A percentile compares a stretch with the other conserved stretches of the same genome.
Conservation (phyloP, 306 rosid species). For the Gleditsia sinensis region DNA sequence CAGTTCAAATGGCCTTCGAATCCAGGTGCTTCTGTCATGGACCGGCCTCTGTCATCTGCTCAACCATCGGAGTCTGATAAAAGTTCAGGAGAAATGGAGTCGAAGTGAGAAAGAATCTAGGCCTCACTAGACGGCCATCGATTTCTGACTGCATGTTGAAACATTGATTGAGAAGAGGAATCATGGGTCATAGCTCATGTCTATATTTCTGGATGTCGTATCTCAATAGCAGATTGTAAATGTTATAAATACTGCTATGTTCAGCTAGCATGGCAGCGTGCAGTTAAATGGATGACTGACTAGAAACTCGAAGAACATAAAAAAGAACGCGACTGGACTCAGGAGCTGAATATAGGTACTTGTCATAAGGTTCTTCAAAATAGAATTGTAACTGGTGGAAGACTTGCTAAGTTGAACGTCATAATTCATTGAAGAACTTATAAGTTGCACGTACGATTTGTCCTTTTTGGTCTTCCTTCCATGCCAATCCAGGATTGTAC, state of each 20-base stretch:
- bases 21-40: slow-evolving; percentile 39
- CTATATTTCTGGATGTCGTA: slow-evolving; percentile 33
- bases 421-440: too few relatives aligned
- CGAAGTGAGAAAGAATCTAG: slow-evolving; percentile 3
- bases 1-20: slow-evolving; percentile 63
- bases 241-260: slow-evolving; percentile 31
- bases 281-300: neutral
- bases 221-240: slow-evolving; percentile 41
- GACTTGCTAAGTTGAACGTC: too few relatives aligned
- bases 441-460: too few relatives aligned
- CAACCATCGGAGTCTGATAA: too few relatives aligned
- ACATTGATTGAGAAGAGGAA: slow-evolving; percentile 16
- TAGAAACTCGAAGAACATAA: too few relatives aligned
- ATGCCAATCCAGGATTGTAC: too few relatives aligned
- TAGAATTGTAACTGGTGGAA: too few relatives aligned
- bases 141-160: slow-evolving; percentile 8
- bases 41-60: slow-evolving; percentile 52
- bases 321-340: too few relatives aligned
- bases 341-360: too few relatives aligned
- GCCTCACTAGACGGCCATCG: slow-evolving; percentile 2
- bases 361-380: too few relatives aligned
- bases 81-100: slow-evolving; percentile 22
- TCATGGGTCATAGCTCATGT: slow-evolving; percentile 18
- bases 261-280: slow-evolving; percentile 7
- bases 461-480: too few relatives aligned